These are phyloP conservation scores for Hymenoscyphus fraxineus DNA, from an alignment of 2,329 filamentous ascomycete genomes.

Conservation along the genomic window DNA sequence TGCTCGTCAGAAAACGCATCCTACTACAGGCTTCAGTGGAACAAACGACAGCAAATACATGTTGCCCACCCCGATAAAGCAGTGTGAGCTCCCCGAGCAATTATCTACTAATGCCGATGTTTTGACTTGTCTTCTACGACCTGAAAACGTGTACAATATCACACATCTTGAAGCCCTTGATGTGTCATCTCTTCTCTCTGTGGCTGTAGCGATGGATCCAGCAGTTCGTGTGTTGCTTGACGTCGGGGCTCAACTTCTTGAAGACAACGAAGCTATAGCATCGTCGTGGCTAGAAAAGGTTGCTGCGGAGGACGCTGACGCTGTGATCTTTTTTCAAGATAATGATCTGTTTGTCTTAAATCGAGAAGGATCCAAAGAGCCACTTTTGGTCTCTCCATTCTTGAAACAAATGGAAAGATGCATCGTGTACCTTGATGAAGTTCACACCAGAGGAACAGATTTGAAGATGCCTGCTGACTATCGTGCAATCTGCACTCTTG, in stretches of 20 bases:
- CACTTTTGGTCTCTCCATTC: slow-evolving; percentile 56
- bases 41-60: slow-evolving; percentile 59
- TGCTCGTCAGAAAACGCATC: slow-evolving; percentile 42
- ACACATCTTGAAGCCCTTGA: neutral
- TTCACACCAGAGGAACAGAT: slow-evolving; percentile 68
- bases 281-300: slow-evolving; percentile 45
- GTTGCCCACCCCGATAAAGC: slow-evolving; percentile 52
- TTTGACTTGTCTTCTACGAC: slow-evolving; percentile 51
- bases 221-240: slow-evolving; percentile 60
- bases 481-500: slow-evolving; percentile 64
- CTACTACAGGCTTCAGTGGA: slow-evolving; percentile 66
- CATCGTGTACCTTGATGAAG: slow-evolving; percentile 66
- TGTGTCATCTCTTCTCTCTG: slow-evolving; percentile 42
- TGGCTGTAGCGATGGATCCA: slow-evolving; percentile 39
- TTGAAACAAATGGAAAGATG: slow-evolving; percentile 53
- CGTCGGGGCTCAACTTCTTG: slow-evolving; percentile 65
- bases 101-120: slow-evolving; percentile 65
- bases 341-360: slow-evolving; percentile 54
- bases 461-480: slow-evolving; percentile 56
- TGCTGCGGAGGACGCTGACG: slow-evolving; percentile 33
- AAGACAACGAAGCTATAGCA: slow-evolving; percentile 56
- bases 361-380: slow-evolving; percentile 42
- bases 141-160: slow-evolving; percentile 41
- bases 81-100: slow-evolving; percentile 50
- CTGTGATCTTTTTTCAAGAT: slow-evolving; percentile 55